Percentiles rank a stretch among this genome's conserved stretches.
Evolutionary conservation across 352 stramenopile species (phyloP).

Genomic region (Globisporangium canariense): DNA sequence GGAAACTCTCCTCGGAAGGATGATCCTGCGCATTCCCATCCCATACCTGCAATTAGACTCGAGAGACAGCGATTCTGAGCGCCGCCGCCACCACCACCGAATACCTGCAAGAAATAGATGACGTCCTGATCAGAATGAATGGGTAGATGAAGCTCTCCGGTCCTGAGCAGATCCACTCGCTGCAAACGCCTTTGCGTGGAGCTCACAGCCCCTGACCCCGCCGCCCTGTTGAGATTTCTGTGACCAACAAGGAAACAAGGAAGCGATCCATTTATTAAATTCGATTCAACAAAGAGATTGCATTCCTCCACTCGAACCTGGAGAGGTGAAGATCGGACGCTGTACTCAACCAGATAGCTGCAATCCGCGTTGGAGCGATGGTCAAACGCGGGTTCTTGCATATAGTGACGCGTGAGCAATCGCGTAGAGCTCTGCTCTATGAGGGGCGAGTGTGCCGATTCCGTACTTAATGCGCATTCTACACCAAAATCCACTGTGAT

Average conservation of each 20-base stretch:
- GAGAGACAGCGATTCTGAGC: background rate
- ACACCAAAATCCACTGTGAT: background rate
- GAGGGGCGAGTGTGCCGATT: no score
- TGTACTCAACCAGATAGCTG: background rate
- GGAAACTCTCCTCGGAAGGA: constrained; percentile 1
- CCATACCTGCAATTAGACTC: background rate
- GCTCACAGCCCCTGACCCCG: background rate
- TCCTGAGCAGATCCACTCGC: background rate
- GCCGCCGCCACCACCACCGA: no score
- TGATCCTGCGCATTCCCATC: constrained; percentile 8
- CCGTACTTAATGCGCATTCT: no score
- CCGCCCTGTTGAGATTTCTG: background rate
- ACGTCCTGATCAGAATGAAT: no score
- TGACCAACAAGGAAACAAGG: background rate
- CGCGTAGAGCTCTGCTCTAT: no score
- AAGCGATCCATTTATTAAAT: background rate
- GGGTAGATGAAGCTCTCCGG: background rate
- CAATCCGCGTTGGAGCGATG: background rate
- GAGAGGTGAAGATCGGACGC: no score
- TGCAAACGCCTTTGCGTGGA: background rate
- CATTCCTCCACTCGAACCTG: background rate
- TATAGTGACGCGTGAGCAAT: no score
- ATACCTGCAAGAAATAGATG: no score
- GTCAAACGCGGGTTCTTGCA: no score
- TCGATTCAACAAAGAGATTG: background rate